These are phyloP conservation scores for Tricholoma hemisulphureum DNA, from an alignment of 768 basidiomycete genomes.

Conservation along the genomic window DNA sequence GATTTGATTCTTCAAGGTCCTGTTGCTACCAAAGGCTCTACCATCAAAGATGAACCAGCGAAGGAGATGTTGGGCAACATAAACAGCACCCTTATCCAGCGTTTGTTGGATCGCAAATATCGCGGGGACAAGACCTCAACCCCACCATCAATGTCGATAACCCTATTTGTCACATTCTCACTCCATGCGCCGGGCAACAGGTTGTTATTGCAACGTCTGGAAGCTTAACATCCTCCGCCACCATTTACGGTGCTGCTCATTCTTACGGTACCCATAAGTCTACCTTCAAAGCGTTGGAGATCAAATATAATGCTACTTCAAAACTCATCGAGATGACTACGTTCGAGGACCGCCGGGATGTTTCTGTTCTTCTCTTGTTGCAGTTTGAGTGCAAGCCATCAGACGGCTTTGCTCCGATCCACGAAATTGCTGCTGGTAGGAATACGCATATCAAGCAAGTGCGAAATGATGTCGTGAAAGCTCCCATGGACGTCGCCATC, in stretches of 20 bases:
- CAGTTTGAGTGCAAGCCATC: constrained; percentile 86
- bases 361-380: constrained; percentile 76
- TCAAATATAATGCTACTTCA: constrained; percentile 53
- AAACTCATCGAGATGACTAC: constrained; percentile 68
- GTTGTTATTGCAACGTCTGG: constrained; percentile 57
- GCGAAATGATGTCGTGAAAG: constrained; percentile 67
- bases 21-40: constrained; percentile 86
- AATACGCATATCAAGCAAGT: constrained; percentile 88
- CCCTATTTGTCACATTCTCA: constrained; percentile 82
- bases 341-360: constrained; percentile 77
- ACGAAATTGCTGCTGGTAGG: constrained; percentile 79
- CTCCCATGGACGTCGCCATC: constrained; percentile 99
- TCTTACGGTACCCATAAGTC: constrained; percentile 72
- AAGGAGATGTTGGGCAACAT: constrained; percentile 90
- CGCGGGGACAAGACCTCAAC: constrained; percentile 69
- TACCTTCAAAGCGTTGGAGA: constrained; percentile 81
- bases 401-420: constrained; percentile 88
- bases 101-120: constrained; percentile 78
- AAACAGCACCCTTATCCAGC: constrained; percentile 71
- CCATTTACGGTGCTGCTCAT: constrained; percentile 74
- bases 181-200: constrained; percentile 77
- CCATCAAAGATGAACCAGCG: constrained; percentile 89
- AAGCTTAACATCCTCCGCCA: constrained; percentile 55
- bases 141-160: constrained; percentile 86
- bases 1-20: constrained; percentile 98